Evolutionary conservation across 345 rosid species (phyloP).

Genomic region (Pistacia integerrima): DNA sequence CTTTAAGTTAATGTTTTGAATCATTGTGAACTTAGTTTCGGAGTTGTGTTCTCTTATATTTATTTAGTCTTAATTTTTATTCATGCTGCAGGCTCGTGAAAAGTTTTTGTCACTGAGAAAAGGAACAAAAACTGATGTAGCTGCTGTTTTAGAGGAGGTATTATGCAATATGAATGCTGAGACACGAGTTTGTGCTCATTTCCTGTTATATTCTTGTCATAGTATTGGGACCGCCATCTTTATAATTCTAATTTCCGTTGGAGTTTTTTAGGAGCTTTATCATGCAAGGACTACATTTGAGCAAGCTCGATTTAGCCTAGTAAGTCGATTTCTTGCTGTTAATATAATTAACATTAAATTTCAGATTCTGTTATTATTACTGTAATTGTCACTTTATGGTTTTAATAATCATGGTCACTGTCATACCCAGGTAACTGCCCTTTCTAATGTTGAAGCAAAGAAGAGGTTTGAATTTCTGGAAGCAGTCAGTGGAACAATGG

Average conservation of each 20-base stretch:
- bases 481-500: constrained; percentile 99
- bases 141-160: constrained; percentile 83
- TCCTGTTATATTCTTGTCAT: constrained; percentile 9
- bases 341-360: not conserved
- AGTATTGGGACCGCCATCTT: constrained; percentile 3
- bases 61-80: not conserved
- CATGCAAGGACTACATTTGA: constrained; percentile 85
- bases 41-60: constrained; percentile 6
- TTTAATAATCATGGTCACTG: constrained; percentile 11
- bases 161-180: constrained; percentile 17
- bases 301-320: constrained; percentile 92
- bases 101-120: constrained; percentile 92
- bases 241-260: constrained; percentile 16
- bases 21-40: not conserved
- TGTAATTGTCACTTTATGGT: constrained; percentile 7
- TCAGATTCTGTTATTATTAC: not conserved
- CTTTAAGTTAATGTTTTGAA: not conserved
- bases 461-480: constrained; percentile 96
- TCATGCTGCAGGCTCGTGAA: constrained; percentile 78
- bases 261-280: constrained; percentile 78
- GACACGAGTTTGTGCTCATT: not conserved
- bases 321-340: constrained; percentile 32
- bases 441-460: constrained; percentile 95
- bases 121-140: constrained; percentile 79
- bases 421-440: constrained; percentile 70